Percentiles rank a stretch among this genome's conserved stretches.
Evolutionary conservation across 2,329 filamentous ascomycete genomes (phyloP).

Genomic region (Pyricularia sp.): DNA sequence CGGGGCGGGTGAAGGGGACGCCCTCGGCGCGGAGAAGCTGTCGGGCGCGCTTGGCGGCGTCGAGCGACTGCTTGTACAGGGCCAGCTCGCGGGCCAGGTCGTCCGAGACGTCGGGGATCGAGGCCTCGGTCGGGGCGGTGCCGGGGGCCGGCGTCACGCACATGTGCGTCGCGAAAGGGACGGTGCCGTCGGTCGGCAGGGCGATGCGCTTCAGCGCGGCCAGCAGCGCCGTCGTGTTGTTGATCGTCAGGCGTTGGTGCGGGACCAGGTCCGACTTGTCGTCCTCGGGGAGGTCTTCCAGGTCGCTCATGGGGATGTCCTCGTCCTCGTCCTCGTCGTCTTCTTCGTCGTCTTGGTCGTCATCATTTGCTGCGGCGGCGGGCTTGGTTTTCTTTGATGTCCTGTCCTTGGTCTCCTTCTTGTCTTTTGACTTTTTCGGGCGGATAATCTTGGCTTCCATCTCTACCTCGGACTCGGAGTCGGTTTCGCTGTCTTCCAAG

Average conservation of each 20-base stretch:
- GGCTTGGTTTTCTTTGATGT: conserved; percentile 9
- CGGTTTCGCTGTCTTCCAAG: conserved; percentile 44
- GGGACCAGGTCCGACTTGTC: conserved; percentile 80
- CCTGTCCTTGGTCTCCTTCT: conserved; percentile 18
- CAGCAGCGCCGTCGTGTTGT: conserved; percentile 82
- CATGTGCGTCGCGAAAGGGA: conserved; percentile 76
- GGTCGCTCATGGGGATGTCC: conserved; percentile 79
- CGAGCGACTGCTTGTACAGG: conserved; percentile 82
- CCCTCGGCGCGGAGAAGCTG: conserved; percentile 67
- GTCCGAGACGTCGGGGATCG: conserved; percentile 75
- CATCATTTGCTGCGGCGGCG: conserved; percentile 13
- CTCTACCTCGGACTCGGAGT: conserved; percentile 61
- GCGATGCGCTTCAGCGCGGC: conserved; percentile 68
- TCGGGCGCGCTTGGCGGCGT: conserved; percentile 63
- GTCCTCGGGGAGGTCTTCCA: conserved; percentile 56
- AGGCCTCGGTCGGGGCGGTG: conserved; percentile 45
- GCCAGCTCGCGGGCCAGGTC: conserved; percentile 85
- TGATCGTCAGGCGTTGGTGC: conserved; percentile 88
- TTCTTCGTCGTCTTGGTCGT: conserved; percentile 35
- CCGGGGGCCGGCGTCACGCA: conserved; percentile 44
- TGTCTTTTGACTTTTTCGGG: conserved; percentile 15
- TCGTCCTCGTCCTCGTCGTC: conserved; percentile 63
- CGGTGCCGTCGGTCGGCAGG: conserved; percentile 50
- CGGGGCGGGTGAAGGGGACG: conserved; percentile 73
- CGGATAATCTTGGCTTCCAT: conserved; percentile 59